phyloP scores from a whole-genome alignment of 257 asterid species.

The Solanum habrochaites region DNA sequence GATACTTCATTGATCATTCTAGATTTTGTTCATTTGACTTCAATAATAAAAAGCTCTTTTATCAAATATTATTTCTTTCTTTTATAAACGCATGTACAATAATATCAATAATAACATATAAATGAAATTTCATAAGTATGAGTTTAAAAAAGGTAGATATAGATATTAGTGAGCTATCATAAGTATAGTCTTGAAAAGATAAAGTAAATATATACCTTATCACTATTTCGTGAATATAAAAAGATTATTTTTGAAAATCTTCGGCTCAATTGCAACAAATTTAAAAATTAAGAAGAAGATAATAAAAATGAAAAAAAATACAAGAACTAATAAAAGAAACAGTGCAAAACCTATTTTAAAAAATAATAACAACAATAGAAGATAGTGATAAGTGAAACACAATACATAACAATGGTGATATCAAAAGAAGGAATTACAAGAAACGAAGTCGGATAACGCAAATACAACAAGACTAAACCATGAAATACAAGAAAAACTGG shows the following conservation, averaged over 20 bases:
- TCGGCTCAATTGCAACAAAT: not conserved
- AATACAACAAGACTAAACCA: not conserved
- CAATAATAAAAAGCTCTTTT: not conserved
- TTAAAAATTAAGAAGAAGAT: not conserved
- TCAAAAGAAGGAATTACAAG: not conserved
- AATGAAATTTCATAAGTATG: too few species aligned
- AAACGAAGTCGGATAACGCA: not conserved
- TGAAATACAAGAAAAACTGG: not conserved
- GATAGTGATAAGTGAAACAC: not conserved
- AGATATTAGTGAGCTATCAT: not conserved
- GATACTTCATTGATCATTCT: not conserved
- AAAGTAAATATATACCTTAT: not conserved
- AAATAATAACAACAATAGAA: not conserved
- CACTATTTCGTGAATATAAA: too few species aligned
- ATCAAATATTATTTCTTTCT: not conserved
- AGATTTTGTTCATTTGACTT: not conserved
- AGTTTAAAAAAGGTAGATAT: not conserved
- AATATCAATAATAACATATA: not conserved
- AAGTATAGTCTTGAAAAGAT: too few species aligned
- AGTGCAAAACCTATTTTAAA: not conserved
- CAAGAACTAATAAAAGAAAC: not conserved
- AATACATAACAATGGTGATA: too few species aligned
- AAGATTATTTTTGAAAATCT: too few species aligned
- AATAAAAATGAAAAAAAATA: too few species aligned
- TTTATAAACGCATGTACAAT: not conserved